phyloP scores from a whole-genome alignment of 495 filamentous ascomycete species.

The Aspergillus sclerotioniger region DNA sequence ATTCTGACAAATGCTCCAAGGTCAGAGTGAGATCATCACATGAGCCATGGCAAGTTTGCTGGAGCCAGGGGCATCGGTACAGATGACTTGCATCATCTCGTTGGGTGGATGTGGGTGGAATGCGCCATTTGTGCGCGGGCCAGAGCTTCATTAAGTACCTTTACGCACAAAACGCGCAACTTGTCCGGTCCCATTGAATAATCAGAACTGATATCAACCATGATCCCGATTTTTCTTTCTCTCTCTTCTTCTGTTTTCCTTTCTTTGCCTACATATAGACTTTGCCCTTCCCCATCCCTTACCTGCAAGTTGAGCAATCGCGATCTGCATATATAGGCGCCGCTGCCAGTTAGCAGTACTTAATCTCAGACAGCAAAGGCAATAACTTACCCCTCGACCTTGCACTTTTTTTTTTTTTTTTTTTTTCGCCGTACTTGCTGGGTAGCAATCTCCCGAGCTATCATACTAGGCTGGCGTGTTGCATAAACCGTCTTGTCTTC shows the following conservation, averaged over 20 bases:
- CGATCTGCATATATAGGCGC: background rate
- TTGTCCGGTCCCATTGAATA: constrained; percentile 11
- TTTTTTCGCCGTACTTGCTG: background rate
- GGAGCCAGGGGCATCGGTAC: no score
- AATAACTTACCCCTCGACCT: background rate
- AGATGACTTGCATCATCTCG: no score
- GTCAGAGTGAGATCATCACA: no score
- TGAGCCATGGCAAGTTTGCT: no score
- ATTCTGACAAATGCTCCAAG: no score
- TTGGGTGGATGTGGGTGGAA: no score
- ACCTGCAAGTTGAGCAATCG: background rate
- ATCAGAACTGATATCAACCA: background rate
- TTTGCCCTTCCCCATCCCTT: background rate
- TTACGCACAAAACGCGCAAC: constrained; percentile 43
- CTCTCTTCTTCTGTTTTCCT: background rate
- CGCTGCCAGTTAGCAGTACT: background rate
- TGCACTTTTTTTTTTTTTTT: background rate
- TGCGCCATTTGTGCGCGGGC: constrained; percentile 47
- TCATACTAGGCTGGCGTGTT: background rate
- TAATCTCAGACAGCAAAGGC: background rate
- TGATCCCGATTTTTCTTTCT: background rate
- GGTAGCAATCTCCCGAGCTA: background rate
- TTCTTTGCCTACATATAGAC: background rate
- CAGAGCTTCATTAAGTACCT: constrained; percentile 14
- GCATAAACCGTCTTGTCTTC: background rate